phyloP scores from a whole-genome alignment of 2,329 filamentous ascomycete genomes.

The Harringtonia lauricola region DNA sequence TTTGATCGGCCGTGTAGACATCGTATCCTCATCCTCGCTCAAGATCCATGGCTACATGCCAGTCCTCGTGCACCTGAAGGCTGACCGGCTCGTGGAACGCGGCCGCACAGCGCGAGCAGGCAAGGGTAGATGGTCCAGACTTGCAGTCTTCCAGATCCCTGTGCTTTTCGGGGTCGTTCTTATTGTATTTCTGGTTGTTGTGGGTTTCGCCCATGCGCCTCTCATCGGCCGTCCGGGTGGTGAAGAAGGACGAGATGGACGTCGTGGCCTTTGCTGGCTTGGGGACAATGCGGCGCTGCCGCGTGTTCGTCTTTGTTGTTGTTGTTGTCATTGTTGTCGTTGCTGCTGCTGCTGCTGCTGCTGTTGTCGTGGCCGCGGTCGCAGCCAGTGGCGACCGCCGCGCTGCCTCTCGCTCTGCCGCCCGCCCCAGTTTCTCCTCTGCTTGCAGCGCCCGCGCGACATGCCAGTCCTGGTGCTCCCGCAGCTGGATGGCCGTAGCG shows the following conservation, averaged over 20 bases:
- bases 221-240: too few relatives aligned
- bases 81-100: slow-evolving; percentile 45
- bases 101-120: slow-evolving; percentile 56
- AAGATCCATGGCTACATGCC: slow-evolving; percentile 86
- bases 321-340: not conserved
- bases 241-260: slow-evolving; percentile 11
- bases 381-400: not conserved
- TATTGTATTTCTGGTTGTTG: too few relatives aligned
- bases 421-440: slow-evolving; percentile 26
- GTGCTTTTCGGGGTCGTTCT: too few relatives aligned
- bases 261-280: not conserved
- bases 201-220: not conserved
- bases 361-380: not conserved
- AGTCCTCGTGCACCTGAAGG: slow-evolving; percentile 73
- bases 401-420: too few relatives aligned
- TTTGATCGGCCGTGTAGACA: too few relatives aligned
- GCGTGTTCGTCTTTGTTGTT: not conserved
- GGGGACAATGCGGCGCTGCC: not conserved
- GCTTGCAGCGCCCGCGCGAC: slow-evolving; percentile 77
- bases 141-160: too few relatives aligned
- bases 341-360: not conserved
- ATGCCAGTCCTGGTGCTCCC: slow-evolving; percentile 89
- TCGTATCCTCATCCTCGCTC: slow-evolving; percentile 56
- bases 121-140: slow-evolving; percentile 1
- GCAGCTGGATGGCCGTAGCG: slow-evolving; percentile 42